Evolutionary conservation across 306 rosid species (phyloP), one percentile per base, ranked within the genome.

Genomic region (Quercus wislizeni): DNA sequence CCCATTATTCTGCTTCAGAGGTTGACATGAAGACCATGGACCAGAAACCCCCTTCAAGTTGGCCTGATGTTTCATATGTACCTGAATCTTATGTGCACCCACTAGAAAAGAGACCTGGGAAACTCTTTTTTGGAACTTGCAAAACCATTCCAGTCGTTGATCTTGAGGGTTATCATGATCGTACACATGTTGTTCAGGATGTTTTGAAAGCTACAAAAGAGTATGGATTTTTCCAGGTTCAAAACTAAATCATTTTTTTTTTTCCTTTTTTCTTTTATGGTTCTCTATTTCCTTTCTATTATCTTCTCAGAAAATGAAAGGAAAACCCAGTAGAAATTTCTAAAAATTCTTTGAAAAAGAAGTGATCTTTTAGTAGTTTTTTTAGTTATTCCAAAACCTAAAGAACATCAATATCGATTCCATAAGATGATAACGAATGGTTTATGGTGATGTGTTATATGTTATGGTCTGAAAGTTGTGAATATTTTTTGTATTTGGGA

Each of bases 191-290:
- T 33, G 33, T 92, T 57, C 71, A 73, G 4, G 80, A 79, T 10
- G 80, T 92, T 75, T 59, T 84, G 68, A 76, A 78, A 83, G 93
- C 94, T 14, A 65, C 85, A 1, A 56, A 87, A 63, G 92, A 90
- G 28, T 89, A 73, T 28, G 97, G 95, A 23, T 86, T 92, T 85
- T 92, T 92, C 35, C 94, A 90, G 92, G 97, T 90, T 62, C 43
- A 28, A 6, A 49, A 12, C 54, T 49, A 49, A 49, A 49, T 13
- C 54, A 0, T 6, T 30, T 41, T 11, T 20, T 20, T 11, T 4
- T 56, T 33, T 15, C 1, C 4, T n/a, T n/a, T 35, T 58, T 58
- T 5, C 17, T 33, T 2, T 33, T 31, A n/a, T 4, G 46, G 46
- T 41, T 41, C 46, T 41, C 46, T 7, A 41, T 41, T 41, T 41